Percentiles rank a stretch among this genome's conserved stretches.
These are phyloP conservation scores for Gryganskiella cystojenkinii DNA, from an alignment of 192 early-diverging fungal genomes.

Conservation along the genomic window DNA sequence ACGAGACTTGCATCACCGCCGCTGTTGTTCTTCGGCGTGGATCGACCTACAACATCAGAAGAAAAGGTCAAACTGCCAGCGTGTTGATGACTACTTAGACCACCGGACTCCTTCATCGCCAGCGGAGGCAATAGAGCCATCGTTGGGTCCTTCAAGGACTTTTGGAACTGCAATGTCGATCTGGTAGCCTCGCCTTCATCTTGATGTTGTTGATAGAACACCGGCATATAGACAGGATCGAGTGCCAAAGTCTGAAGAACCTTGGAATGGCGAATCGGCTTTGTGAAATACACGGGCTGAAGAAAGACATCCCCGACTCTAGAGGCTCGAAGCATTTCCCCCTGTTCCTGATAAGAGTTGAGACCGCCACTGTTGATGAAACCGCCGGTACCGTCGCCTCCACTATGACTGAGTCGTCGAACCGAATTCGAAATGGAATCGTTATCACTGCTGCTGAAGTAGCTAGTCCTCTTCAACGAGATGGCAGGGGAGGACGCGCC, in stretches of 20 bases:
- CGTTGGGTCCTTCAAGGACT: background rate
- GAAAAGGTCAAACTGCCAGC: no score
- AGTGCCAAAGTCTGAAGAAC: constrained; percentile 24
- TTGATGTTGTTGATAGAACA: background rate
- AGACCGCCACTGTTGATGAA: background rate
- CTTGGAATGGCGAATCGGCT: constrained; percentile 50
- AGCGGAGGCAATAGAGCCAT: constrained; percentile 1
- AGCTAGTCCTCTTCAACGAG: constrained; percentile 18
- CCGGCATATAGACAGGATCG: constrained; percentile 15
- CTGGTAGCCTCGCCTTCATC: background rate
- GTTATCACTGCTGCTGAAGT: constrained; percentile 46
- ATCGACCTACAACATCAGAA: no score
- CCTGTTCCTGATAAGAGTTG: no score
- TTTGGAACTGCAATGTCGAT: no score
- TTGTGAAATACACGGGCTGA: constrained; percentile 32
- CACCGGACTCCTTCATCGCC: background rate
- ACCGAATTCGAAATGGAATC: constrained; percentile 13
- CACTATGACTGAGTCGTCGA: background rate
- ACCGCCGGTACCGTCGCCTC: background rate
- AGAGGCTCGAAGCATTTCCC: background rate
- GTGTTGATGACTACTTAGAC: background rate
- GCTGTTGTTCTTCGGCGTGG: no score
- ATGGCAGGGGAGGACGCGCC: constrained; percentile 18
- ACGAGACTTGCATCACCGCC: no score
- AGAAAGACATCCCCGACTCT: constrained; percentile 24